These are phyloP conservation scores for Boletus reticuloceps DNA, from an alignment of 768 basidiomycete genomes.

Conservation along the genomic window DNA sequence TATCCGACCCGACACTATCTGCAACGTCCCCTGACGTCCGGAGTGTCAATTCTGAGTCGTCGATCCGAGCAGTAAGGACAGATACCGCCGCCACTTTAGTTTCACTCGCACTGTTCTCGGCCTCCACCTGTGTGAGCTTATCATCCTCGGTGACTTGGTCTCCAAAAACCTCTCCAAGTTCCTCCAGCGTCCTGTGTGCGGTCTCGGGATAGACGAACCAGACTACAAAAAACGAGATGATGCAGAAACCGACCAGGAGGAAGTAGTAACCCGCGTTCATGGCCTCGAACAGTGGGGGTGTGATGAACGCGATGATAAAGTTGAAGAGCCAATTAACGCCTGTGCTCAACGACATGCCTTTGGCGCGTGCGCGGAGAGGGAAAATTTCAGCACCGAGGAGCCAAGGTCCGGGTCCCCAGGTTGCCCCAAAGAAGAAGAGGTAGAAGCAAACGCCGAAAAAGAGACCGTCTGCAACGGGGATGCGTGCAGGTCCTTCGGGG, in stretches of 20 bases:
- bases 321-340: conserved; percentile 35
- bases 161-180: conserved; percentile 49
- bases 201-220: conserved; percentile 52
- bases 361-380: conserved; percentile 38
- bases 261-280: conserved; percentile 51
- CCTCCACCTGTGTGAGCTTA: conserved; percentile 11
- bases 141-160: conserved; percentile 33
- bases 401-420: conserved; percentile 57
- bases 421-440: conserved; percentile 56
- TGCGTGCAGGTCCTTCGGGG: conserved; percentile 31
- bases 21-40: conserved; percentile 17
- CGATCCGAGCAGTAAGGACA: conserved; percentile 14
- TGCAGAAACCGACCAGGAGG: conserved; percentile 45
- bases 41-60: conserved; percentile 27
- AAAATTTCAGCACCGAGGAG: conserved; percentile 52
- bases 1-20: conserved; percentile 10
- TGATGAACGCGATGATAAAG: conserved; percentile 45
- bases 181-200: conserved; percentile 43
- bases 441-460: conserved; percentile 52
- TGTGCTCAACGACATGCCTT: conserved; percentile 37
- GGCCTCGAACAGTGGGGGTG: conserved; percentile 57
- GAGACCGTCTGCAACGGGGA: conserved; percentile 35
- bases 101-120: conserved; percentile 11
- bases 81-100: conserved; percentile 11
- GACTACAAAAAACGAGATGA: conserved; percentile 44